These are phyloP conservation scores for Tulasnella sp. DNA, from an alignment of 768 basidiomycete species.

Conservation along the genomic window DNA sequence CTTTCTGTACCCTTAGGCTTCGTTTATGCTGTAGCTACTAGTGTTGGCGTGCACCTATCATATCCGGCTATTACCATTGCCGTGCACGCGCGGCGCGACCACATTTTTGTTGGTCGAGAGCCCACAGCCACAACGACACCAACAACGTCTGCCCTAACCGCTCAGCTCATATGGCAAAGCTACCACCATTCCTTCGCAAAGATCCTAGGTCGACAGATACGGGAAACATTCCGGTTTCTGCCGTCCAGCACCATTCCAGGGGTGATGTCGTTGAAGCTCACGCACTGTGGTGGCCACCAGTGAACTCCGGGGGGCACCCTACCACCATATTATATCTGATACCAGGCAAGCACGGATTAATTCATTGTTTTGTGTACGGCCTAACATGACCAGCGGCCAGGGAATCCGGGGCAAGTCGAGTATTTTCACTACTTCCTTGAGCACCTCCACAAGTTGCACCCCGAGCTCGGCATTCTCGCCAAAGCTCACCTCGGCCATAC, in stretches of 20 bases:
- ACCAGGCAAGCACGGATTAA: background rate
- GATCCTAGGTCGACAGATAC: background rate
- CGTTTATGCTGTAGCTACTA: background rate
- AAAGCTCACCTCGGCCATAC: slow-evolving; percentile 65
- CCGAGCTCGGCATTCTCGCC: slow-evolving; percentile 49
- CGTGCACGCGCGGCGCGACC: background rate
- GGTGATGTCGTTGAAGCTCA: slow-evolving; percentile 7
- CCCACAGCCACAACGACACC: background rate
- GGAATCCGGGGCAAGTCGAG: slow-evolving; percentile 13
- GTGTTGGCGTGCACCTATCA: background rate
- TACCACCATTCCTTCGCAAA: background rate
- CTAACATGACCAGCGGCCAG: background rate
- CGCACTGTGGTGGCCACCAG: slow-evolving; percentile 16
- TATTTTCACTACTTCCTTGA: slow-evolving; percentile 10
- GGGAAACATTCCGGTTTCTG: background rate
- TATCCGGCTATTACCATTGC: background rate
- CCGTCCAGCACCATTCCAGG: background rate
- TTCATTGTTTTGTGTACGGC: background rate
- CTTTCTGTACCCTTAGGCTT: background rate
- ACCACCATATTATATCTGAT: background rate
- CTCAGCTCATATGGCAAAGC: background rate
- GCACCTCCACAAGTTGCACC: slow-evolving; percentile 7
- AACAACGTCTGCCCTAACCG: background rate
- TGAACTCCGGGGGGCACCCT: background rate
- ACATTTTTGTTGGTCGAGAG: background rate